Evolutionary conservation across 495 filamentous ascomycete species (phyloP), one percentile per base, ranked within the genome.

Genomic region (Paragyromitra xinjiangensis): DNA sequence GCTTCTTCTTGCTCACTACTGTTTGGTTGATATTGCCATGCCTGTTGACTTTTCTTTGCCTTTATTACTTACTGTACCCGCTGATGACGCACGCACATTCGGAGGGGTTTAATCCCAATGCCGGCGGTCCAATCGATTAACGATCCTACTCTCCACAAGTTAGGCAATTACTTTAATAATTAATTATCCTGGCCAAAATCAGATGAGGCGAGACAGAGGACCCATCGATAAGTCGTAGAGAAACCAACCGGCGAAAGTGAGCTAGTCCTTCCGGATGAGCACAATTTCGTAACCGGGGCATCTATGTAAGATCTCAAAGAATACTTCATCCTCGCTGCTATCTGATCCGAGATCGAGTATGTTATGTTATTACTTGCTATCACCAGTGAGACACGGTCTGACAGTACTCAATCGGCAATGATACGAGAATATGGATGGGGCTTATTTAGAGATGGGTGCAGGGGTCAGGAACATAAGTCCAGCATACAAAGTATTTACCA

Each of bases 371-470:
- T 70, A 29, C 11, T 64, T 39, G 22, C 45, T 56, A 51, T 39
- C 55, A 55, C 34, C 26, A 9, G 29, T 53, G 29, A 40, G 61
- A 73, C 74, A 73, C 65, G 61, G 61, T 44, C 45, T n/a, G 44
- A 48, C 19, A 55, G 50, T 77, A 64, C 40, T 50, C 19, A 29
- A 56, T 67, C 64, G 14, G 48, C 70, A 73, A 56, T 24, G 61
- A 26, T 65, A 72, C 69, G 45, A 48, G 59, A 40, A 59, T 55
- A 64, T 66, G 51, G 51, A 61, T 73, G 61, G 74, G 69, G 62
- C 48, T 77, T 66, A 72, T 51, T 77, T 74, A 69, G 71, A 74
- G 71, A 74, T 69, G 53, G 50, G n/a, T 73, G 26, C 63, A 73
- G 64, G 65, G 71, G 63, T 59, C 51, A 29, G 45, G 45, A 56